Evolutionary conservation across 2,329 filamentous ascomycete species (phyloP).

Genomic region (Aspergillus melleus): DNA sequence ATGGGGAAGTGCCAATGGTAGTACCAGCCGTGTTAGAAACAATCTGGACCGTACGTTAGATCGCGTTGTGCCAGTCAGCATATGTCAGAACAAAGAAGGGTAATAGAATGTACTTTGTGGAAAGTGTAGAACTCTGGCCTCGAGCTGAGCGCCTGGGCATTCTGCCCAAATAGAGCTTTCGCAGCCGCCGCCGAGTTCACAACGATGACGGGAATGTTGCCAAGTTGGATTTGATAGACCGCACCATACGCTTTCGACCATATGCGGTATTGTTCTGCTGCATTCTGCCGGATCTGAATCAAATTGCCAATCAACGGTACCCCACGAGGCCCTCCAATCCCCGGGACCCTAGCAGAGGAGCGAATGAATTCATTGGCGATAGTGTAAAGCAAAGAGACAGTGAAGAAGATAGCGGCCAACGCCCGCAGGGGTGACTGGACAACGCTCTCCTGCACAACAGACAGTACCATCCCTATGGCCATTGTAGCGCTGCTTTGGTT

Average conservation of each 20-base stretch:
- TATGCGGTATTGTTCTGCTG: slow-evolving; percentile 57
- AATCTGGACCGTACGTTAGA: slow-evolving; percentile 43
- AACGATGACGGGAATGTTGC: slow-evolving; percentile 58
- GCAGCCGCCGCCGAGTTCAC: slow-evolving; percentile 57
- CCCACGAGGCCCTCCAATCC: slow-evolving; percentile 51
- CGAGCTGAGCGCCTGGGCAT: slow-evolving; percentile 56
- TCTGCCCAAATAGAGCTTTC: slow-evolving; percentile 52
- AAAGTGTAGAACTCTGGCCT: slow-evolving; percentile 61
- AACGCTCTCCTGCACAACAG: slow-evolving; percentile 20
- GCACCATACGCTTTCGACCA: slow-evolving; percentile 54
- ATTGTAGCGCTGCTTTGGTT: slow-evolving; percentile 16
- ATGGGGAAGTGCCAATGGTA: slow-evolving; percentile 68
- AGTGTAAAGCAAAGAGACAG: slow-evolving; percentile 47
- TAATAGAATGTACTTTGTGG: slow-evolving; percentile 48
- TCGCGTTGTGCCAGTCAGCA: background rate
- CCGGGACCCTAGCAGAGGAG: slow-evolving; percentile 44
- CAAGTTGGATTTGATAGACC: slow-evolving; percentile 60
- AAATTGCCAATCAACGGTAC: slow-evolving; percentile 58
- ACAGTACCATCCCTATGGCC: slow-evolving; percentile 28
- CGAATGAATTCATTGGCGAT: slow-evolving; percentile 53
- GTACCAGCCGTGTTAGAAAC: slow-evolving; percentile 66
- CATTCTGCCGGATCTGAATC: slow-evolving; percentile 55
- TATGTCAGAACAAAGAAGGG: background rate
- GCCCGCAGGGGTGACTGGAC: slow-evolving; percentile 23
- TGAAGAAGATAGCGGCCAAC: slow-evolving; percentile 17